phyloP scores from a whole-genome alignment of 129 eudicot genomes.

The Lactuca sativa region DNA sequence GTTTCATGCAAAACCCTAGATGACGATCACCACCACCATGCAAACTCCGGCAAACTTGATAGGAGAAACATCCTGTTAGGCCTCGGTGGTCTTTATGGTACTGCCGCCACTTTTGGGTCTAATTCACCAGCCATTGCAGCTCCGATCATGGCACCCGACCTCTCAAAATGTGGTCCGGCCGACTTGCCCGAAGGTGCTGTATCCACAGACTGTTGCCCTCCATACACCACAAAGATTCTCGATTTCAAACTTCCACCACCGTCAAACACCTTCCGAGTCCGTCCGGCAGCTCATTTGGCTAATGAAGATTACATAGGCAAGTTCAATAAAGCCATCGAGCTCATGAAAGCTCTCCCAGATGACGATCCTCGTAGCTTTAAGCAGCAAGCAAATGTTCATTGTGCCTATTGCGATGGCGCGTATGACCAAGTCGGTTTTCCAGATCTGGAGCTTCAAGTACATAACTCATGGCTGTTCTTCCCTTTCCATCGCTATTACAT shows the following conservation, averaged over 20 bases:
- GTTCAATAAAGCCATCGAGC: slow-evolving; percentile 47
- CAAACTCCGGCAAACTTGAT: slow-evolving; percentile 36
- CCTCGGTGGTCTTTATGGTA: slow-evolving; percentile 58
- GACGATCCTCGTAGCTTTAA: slow-evolving; percentile 59
- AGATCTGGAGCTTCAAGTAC: slow-evolving; percentile 53
- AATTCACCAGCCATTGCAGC: slow-evolving; percentile 45
- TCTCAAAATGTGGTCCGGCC: slow-evolving; percentile 58
- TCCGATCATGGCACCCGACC: slow-evolving; percentile 56
- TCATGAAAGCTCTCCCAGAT: slow-evolving; percentile 58
- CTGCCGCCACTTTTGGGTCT: slow-evolving; percentile 35
- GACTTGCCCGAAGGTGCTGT: slow-evolving; percentile 40
- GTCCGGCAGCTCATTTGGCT: slow-evolving; percentile 57
- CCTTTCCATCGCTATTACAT: slow-evolving; percentile 65
- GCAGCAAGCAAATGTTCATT: slow-evolving; percentile 64
- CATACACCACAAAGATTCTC: slow-evolving; percentile 27
- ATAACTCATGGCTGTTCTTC: slow-evolving; percentile 61
- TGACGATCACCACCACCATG: slow-evolving; percentile 9
- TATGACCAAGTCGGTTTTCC: slow-evolving; percentile 56
- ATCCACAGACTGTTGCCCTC: slow-evolving; percentile 64
- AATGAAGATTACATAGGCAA: slow-evolving; percentile 40
- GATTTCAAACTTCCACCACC: slow-evolving; percentile 41
- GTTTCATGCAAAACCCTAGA: slow-evolving; percentile 47
- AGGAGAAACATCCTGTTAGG: slow-evolving; percentile 61
- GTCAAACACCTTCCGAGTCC: slow-evolving; percentile 24
- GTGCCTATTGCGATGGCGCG: slow-evolving; percentile 68